Evolutionary conservation across 2,329 filamentous ascomycete genomes (phyloP), one percentile per base, ranked within the genome.

Genomic region (Penicillium polonicum): DNA sequence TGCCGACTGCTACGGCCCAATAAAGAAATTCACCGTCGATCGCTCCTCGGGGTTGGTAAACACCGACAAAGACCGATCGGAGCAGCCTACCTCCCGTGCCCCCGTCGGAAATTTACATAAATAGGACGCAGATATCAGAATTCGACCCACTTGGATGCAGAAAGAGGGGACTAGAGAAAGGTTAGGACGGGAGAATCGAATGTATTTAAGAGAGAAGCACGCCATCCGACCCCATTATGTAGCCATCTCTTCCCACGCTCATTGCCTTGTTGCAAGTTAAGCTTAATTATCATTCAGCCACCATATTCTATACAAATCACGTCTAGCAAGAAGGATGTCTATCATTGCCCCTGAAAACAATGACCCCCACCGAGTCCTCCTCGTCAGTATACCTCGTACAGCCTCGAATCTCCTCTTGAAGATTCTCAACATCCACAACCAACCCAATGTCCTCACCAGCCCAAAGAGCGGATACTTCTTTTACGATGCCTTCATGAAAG

Each of bases 371-470:
- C 55, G 42, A n/a, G 21, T 60, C 10, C 44, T 57, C 4, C 53
- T 62, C 27, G 25, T 60, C 48, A 59, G 59, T 41, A 13, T 52
- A 10, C 57, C 59, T 6, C 62, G 62, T 46, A 63, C 62, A 1
- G 60, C 60, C 15, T 64, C 62, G 2, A 59, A 63, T 35, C 56
- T 64, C 5, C 54, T 64, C 25, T 2, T 63, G 38, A 63, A 60
- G 12, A 46, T 64, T 19, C 48, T 64, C 33, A 48, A 56, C 33
- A 42, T 64, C 45, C 25, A 39, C 6, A 57, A 63, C 36, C 62
- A 63, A 27, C 59, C 60, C 8, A 45, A 59, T 7, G 39, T 58
- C 5, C 5, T 59, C 4, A 58, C 56, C 12, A 63, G 36, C 43
- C 23, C 12, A 3, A 48, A 46, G 19, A 29, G 31, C 1, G 62